phyloP scores from a whole-genome alignment of 2,329 filamentous ascomycete species.

The Rutstroemia sp. region DNA sequence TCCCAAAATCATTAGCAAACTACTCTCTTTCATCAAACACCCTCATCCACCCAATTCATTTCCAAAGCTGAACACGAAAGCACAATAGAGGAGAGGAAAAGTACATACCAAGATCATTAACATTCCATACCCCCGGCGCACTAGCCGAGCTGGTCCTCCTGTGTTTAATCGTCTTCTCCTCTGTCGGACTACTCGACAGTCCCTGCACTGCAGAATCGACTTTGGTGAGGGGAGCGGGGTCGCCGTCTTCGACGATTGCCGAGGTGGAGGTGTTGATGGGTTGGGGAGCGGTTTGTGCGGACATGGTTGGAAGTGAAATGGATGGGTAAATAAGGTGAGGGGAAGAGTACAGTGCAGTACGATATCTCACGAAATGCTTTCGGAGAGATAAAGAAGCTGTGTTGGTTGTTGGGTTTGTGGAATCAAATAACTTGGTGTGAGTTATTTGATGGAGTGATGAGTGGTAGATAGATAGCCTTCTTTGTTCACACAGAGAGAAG shows the following conservation, averaged over 20 bases:
- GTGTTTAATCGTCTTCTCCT: constrained; percentile 57
- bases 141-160: constrained; percentile 63
- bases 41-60: too few species aligned
- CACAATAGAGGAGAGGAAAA: neutral
- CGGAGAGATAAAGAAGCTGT: too few species aligned
- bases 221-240: constrained; percentile 58
- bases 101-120: constrained; percentile 74
- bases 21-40: neutral
- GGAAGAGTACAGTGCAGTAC: too few species aligned
- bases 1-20: neutral
- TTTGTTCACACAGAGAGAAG: neutral
- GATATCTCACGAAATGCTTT: too few species aligned
- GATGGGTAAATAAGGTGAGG: neutral
- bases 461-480: neutral
- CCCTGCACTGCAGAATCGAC: constrained; percentile 88
- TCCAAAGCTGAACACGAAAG: neutral
- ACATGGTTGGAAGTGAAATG: constrained; percentile 37
- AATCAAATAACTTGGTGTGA: neutral
- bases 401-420: neutral
- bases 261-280: neutral
- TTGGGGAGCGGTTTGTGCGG: constrained; percentile 35
- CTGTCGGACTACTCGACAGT: constrained; percentile 58
- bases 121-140: constrained; percentile 68
- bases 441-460: neutral
- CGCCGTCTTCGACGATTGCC: neutral